These are phyloP conservation scores for Pseudotsuga menziesii DNA, from an alignment of 75 land plant species.

Conservation along the genomic window DNA sequence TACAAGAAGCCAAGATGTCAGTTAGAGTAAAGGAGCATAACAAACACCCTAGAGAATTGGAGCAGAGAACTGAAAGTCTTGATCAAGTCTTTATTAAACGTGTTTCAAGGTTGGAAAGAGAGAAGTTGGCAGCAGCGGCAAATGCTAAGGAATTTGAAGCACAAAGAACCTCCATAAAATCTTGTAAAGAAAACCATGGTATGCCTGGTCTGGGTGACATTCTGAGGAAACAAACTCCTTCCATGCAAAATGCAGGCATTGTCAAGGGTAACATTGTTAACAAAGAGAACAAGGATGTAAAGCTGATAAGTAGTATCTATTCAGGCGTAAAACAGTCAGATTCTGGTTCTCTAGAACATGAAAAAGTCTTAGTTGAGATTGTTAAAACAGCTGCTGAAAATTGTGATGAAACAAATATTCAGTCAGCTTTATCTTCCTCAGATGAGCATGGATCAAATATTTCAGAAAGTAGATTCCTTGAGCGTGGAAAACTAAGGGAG, in stretches of 20 bases:
- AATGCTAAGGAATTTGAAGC: background rate
- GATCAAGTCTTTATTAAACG: slow-evolving; percentile 61
- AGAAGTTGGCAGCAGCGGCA: slow-evolving; percentile 32
- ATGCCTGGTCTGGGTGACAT: slow-evolving; percentile 4
- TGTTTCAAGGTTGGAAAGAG: slow-evolving; percentile 39
- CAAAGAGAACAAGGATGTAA: slow-evolving; percentile 9
- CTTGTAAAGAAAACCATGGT: slow-evolving; percentile 3
- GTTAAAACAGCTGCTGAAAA: background rate
- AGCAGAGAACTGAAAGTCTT: slow-evolving; percentile 28
- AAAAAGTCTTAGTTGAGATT: slow-evolving; percentile 5
- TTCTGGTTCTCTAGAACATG: background rate
- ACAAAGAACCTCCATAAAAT: background rate
- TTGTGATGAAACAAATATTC: background rate
- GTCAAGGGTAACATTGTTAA: background rate
- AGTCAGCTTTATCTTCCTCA: background rate
- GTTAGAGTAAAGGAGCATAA: slow-evolving; percentile 4
- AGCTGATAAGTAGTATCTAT: slow-evolving; percentile 2
- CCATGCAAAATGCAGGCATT: background rate
- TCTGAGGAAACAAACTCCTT: slow-evolving; percentile 2
- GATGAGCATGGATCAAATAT: background rate
- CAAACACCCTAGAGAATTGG: slow-evolving; percentile 2
- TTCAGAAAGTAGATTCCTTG: background rate
- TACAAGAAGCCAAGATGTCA: slow-evolving; percentile 8
- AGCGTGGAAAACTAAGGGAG: background rate
- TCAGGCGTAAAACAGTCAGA: slow-evolving; percentile 10